Conservation (phyloP, 257 asterid genomes). For the Plantago major region DNA sequence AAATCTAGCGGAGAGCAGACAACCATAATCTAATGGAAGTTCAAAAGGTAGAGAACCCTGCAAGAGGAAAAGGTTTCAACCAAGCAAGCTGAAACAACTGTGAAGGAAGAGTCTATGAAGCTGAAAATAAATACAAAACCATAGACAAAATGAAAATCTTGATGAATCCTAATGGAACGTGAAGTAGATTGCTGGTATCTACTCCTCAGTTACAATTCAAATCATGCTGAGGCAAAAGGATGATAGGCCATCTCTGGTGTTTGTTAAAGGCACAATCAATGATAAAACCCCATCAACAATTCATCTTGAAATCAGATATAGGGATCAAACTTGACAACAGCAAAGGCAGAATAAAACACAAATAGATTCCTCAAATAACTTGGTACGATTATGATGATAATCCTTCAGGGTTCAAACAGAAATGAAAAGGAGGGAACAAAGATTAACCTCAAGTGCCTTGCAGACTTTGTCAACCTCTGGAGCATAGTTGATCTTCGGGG, state of each 20-base stretch:
- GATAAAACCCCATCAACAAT: constrained; percentile 6
- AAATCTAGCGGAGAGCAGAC: too few species aligned
- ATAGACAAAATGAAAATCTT: background rate
- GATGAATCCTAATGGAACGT: constrained; percentile 7
- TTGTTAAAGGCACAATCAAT: background rate
- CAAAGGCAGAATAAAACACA: background rate
- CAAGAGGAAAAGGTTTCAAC: background rate
- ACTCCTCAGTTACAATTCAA: background rate
- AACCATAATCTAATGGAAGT: too few species aligned
- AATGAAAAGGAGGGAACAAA: constrained; percentile 19
- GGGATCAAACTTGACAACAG: background rate
- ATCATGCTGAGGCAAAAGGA: constrained; percentile 12
- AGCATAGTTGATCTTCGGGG: constrained; percentile 85
- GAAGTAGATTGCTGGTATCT: constrained; percentile 10
- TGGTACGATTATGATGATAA: constrained; percentile 3
- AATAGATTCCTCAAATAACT: background rate
- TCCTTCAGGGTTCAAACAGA: constrained; percentile 11
- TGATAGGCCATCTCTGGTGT: background rate
- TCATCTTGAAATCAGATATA: background rate
- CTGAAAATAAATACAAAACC: background rate
- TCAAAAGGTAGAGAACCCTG: constrained; percentile 1
- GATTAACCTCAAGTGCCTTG: constrained; percentile 94
- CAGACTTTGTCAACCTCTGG: constrained; percentile 95
- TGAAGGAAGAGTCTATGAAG: background rate
- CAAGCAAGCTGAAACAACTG: too few species aligned